Evolutionary conservation across 1,284 basidiomycete species (phyloP).

Genomic region (Boletus sp.): DNA sequence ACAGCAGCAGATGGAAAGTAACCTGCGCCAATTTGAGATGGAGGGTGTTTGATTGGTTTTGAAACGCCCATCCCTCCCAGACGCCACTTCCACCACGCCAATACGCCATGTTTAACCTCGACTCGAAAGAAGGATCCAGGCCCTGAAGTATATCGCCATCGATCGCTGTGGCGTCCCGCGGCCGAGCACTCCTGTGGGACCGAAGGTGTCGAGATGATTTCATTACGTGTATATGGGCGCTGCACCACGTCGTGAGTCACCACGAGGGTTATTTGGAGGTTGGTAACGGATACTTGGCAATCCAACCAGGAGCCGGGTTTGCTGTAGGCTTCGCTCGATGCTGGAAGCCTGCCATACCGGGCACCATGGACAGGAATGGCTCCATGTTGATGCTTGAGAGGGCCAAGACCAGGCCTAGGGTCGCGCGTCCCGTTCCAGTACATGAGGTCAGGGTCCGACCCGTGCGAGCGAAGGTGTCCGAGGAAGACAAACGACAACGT

Average conservation of each 20-base stretch:
- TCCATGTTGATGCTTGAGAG: not conserved
- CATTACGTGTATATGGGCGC: constrained; percentile 2
- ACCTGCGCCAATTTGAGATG: not conserved
- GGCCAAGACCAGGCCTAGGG: constrained; percentile 1
- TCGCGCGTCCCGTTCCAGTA: not conserved
- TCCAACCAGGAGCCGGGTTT: constrained; percentile 1
- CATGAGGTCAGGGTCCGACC: constrained; percentile 19
- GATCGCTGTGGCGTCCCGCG: constrained; percentile 17
- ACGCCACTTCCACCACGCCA: not conserved
- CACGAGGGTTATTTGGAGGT: not conserved
- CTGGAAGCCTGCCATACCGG: not conserved
- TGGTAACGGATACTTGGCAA: not conserved
- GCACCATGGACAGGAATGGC: not conserved
- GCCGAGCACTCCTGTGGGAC: constrained; percentile 11
- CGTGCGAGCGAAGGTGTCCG: constrained; percentile 17
- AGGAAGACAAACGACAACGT: constrained; percentile 3
- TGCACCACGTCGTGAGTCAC: not conserved
- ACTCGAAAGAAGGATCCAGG: not conserved
- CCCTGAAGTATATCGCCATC: constrained; percentile 17
- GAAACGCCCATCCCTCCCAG: not conserved
- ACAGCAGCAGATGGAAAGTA: not conserved
- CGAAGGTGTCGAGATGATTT: constrained; percentile 7
- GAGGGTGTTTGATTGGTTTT: not conserved
- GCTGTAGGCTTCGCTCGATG: constrained; percentile 9
- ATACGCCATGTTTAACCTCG: not conserved